A percentile compares a stretch with the other conserved stretches of the same genome.
Conservation (phyloP, 306 rosid species). For the Malus fusca region DNA sequence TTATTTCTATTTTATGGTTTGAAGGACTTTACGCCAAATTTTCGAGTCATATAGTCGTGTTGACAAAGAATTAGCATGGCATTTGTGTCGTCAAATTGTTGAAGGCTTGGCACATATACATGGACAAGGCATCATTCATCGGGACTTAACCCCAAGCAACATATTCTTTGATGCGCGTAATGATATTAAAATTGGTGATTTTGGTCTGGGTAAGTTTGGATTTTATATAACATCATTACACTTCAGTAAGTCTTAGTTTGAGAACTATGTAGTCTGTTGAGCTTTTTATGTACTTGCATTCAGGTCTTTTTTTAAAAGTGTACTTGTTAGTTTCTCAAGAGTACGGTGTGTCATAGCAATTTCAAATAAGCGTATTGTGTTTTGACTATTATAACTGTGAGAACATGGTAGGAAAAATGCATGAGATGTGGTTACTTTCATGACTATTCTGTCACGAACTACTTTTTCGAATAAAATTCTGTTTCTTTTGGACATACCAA, state of each 20-base stretch:
- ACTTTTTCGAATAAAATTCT: no score
- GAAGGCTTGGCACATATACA: slow-evolving; percentile 98
- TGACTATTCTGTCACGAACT: no score
- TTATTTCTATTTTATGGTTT: not conserved
- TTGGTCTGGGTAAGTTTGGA: slow-evolving; percentile 81
- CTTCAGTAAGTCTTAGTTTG: not conserved
- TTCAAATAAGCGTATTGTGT: not conserved
- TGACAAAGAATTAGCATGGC: slow-evolving; percentile 84
- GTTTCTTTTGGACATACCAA: no score
- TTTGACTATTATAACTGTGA: no score
- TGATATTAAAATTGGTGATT: slow-evolving; percentile 94
- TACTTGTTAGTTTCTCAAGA: not conserved
- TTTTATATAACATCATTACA: slow-evolving; percentile 7
- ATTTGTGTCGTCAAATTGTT: slow-evolving; percentile 87
- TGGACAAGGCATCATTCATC: slow-evolving; percentile 94
- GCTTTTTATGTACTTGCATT: not conserved
- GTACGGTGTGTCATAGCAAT: not conserved
- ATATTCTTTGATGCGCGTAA: slow-evolving; percentile 97
- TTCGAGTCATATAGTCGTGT: slow-evolving; percentile 70
- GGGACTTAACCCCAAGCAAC: slow-evolving; percentile 90
- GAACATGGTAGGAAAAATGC: no score
- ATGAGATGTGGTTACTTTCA: no score
- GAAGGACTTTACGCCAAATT: slow-evolving; percentile 79
- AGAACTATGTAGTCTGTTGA: not conserved
- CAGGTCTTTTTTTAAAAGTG: not conserved